A percentile compares a stretch with the other conserved stretches of the same genome.
Conservation (phyloP, 2,329 filamentous ascomycete genomes). For the Colletotrichum cuscutae region DNA sequence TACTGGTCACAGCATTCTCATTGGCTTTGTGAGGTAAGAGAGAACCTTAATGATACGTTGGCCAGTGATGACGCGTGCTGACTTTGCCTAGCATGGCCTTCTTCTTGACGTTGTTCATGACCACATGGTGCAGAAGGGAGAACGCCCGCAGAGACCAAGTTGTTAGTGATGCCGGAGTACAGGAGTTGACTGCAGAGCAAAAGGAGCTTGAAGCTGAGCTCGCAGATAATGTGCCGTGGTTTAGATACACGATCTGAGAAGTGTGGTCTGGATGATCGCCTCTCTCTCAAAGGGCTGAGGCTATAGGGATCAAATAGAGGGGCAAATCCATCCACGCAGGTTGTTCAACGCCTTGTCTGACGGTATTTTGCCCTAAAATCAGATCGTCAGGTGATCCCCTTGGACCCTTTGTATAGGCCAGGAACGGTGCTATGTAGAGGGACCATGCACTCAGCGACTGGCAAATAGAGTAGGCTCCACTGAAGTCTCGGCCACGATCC, state of each 20-base stretch:
- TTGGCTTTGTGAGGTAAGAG: constrained; percentile 42
- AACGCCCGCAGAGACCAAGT: constrained; percentile 43
- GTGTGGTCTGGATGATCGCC: neutral
- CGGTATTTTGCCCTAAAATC: neutral
- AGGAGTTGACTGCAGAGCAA: constrained; percentile 42
- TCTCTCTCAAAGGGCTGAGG: too few relatives aligned
- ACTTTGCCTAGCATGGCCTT: constrained; percentile 41
- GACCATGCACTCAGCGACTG: neutral
- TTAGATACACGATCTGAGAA: constrained; percentile 41
- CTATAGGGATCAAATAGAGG: neutral
- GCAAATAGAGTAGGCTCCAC: neutral
- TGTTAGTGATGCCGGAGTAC: constrained; percentile 19
- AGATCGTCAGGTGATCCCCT: neutral
- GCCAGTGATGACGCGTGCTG: constrained; percentile 22
- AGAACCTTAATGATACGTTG: neutral
- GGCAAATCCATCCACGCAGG: neutral
- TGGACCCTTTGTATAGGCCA: neutral
- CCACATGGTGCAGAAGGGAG: constrained; percentile 43
- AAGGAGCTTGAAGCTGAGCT: constrained; percentile 43
- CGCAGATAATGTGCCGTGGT: constrained; percentile 45
- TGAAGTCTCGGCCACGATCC: too few relatives aligned
- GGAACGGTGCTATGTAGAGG: neutral
- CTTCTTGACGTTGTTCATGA: constrained; percentile 45
- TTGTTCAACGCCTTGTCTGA: neutral
- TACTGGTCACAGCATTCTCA: constrained; percentile 56